phyloP scores from a whole-genome alignment of 108 stramenopile species.

The Stephanodiscus minutulus region DNA sequence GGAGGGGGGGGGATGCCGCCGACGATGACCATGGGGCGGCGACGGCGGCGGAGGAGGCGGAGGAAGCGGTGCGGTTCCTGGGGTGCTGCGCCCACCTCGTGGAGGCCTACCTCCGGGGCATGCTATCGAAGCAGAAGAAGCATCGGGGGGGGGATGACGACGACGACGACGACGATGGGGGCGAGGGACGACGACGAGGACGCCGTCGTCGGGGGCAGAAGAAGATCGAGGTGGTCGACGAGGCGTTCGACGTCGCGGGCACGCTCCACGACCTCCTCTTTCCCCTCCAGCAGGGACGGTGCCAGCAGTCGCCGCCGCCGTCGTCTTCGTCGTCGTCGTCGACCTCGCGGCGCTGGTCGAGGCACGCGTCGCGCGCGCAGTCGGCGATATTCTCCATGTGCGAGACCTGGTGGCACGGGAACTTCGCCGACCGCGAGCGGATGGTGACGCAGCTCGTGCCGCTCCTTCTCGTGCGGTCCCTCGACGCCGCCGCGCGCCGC shows the following conservation, averaged over 20 bases:
- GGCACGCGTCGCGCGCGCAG: slow-evolving; percentile 56
- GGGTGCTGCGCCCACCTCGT: slow-evolving; percentile 47
- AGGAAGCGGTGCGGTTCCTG: slow-evolving; percentile 52
- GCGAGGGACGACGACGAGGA: not conserved
- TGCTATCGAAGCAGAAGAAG: slow-evolving; percentile 3
- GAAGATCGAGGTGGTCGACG: slow-evolving; percentile 46
- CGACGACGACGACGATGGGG: not conserved
- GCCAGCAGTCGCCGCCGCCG: not conserved
- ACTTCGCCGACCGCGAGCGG: slow-evolving; percentile 70
- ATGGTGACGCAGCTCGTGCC: slow-evolving; percentile 86
- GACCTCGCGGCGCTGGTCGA: not conserved
- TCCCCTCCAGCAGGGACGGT: slow-evolving; percentile 57
- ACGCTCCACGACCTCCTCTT: slow-evolving; percentile 73
- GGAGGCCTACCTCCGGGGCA: slow-evolving; percentile 53
- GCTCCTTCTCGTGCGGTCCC: slow-evolving; percentile 48
- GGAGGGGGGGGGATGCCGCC: too few relatives aligned
- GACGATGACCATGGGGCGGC: slow-evolving; percentile 14
- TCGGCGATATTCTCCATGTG: slow-evolving; percentile 73
- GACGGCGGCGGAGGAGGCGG: slow-evolving; percentile 24
- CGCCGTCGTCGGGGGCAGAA: not conserved
- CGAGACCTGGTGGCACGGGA: slow-evolving; percentile 84
- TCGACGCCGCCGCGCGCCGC: slow-evolving; percentile 57
- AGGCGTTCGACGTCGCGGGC: slow-evolving; percentile 64
- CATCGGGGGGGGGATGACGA: not conserved
- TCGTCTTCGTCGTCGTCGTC: not conserved